Evolutionary conservation across 2,329 filamentous ascomycete species (phyloP).

Genomic region (Chrysoporthe austroafricana): DNA sequence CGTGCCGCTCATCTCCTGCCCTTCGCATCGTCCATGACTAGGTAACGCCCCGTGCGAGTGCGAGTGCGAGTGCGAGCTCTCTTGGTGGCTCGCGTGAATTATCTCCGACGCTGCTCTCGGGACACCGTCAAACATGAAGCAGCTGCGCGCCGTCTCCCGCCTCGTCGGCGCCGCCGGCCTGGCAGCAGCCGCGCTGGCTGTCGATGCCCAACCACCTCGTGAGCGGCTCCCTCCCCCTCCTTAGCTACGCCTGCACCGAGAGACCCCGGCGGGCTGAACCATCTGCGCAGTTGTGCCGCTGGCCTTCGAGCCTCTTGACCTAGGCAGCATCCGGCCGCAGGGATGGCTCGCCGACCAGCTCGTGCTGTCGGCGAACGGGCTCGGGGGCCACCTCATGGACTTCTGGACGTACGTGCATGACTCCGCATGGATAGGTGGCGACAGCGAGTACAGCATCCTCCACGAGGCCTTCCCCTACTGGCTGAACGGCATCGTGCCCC

Average conservation of each 20-base stretch:
- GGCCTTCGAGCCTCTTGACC: constrained; percentile 31
- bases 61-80: neutral
- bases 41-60: too few relatives aligned
- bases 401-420: constrained; percentile 60
- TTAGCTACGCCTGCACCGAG: neutral
- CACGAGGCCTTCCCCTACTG: constrained; percentile 62
- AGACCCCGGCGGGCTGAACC: neutral
- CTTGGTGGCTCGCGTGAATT: neutral
- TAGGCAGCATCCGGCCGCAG: constrained; percentile 28
- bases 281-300: constrained; percentile 13
- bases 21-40: neutral
- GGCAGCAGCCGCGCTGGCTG: neutral
- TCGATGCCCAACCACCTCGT: constrained; percentile 12
- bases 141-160: neutral
- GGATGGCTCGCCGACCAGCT: constrained; percentile 22
- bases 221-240: neutral
- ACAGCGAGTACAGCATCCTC: constrained; percentile 54
- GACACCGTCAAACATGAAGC: constrained; percentile 2
- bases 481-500: constrained; percentile 61
- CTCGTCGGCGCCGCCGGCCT: neutral
- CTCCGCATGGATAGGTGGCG: constrained; percentile 55
- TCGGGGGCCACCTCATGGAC: constrained; percentile 42
- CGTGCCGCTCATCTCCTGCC: neutral
- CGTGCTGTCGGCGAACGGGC: constrained; percentile 11
- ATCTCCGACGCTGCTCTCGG: neutral